A percentile compares a stretch with the other conserved stretches of the same genome.
Evolutionary conservation across 148 eudicot species (phyloP).

Genomic region (Nepenthes mirabilis): DNA sequence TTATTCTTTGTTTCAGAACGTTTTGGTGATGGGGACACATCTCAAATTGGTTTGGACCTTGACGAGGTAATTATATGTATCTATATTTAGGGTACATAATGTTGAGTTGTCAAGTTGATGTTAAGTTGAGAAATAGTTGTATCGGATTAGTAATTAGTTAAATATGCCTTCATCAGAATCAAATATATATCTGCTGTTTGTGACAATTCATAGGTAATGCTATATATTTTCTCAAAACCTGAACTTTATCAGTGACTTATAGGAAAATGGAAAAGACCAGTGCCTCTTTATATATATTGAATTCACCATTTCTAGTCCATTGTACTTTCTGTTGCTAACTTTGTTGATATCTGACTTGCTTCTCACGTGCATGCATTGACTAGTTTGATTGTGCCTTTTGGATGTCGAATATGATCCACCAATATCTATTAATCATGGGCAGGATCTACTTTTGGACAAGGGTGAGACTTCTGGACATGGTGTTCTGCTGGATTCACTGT

Average conservation of each 20-base stretch:
- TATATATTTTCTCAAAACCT: no score
- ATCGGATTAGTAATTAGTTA: no score
- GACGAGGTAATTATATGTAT: constrained; percentile 20
- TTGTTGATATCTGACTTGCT: neutral
- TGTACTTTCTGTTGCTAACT: neutral
- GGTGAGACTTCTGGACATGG: constrained; percentile 44
- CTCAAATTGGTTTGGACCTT: constrained; percentile 71
- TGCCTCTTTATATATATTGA: neutral
- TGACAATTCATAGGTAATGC: no score
- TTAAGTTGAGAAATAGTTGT: no score
- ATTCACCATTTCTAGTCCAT: neutral
- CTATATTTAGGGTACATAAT: no score
- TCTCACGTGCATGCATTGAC: neutral
- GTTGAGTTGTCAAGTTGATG: no score
- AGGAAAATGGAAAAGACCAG: no score
- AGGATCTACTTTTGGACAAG: constrained; percentile 72
- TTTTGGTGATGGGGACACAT: constrained; percentile 92
- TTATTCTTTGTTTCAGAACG: constrained; percentile 47
- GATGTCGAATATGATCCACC: neutral
- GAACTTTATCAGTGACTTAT: no score
- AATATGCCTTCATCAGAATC: no score
- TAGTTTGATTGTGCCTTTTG: neutral
- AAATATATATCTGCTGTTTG: no score
- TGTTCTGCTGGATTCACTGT: constrained; percentile 34
- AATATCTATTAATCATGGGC: constrained; percentile 3